Conservation (phyloP, 2,329 filamentous ascomycete species). For the Diaporthe sp. region DNA sequence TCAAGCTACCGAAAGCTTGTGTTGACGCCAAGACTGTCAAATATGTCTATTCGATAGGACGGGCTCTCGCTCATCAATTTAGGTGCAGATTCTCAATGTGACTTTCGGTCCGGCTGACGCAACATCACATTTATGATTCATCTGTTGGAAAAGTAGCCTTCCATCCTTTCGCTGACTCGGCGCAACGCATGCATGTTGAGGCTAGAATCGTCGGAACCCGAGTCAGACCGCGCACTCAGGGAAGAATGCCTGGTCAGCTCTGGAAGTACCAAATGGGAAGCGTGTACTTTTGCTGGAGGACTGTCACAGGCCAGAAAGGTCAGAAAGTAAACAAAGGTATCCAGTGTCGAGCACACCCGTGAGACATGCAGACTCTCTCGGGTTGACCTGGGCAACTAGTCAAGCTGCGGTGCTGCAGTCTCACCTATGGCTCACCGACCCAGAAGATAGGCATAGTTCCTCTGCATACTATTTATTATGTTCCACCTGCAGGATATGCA, state of each 20-base stretch:
- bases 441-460: neutral
- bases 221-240: neutral
- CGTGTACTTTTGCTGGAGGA: too few relatives aligned
- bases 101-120: neutral
- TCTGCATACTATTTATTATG: neutral
- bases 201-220: neutral
- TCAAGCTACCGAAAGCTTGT: conserved; percentile 30
- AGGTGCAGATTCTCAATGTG: neutral
- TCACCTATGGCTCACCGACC: neutral
- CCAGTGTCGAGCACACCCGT: too few relatives aligned
- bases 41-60: neutral
- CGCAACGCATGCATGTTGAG: neutral
- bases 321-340: neutral
- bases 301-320: neutral
- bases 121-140: neutral
- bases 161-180: neutral
- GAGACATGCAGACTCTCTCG: neutral
- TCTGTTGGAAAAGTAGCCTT: neutral
- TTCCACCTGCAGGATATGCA: neutral
- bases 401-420: neutral
- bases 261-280: neutral
- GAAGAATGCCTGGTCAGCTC: neutral
- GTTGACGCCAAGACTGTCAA: conserved; percentile 12
- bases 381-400: neutral
- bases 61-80: neutral